Conservation (phyloP, 179 eudicot genomes). For the Spergularia azorica region DNA sequence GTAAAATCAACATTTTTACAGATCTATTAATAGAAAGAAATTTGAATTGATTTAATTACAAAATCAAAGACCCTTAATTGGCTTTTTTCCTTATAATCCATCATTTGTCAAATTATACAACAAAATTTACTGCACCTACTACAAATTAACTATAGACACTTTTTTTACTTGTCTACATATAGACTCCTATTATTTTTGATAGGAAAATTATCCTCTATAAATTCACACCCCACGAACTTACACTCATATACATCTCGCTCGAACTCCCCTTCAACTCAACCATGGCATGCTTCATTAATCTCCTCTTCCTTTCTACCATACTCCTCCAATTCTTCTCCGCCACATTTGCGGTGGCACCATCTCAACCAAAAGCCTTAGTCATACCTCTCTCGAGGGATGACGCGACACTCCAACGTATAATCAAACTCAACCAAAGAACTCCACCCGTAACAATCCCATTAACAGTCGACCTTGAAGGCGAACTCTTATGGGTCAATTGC, state of each 20-base stretch:
- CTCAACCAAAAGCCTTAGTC: slow-evolving; percentile 40
- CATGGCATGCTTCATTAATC: slow-evolving; percentile 18
- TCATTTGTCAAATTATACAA: too few relatives aligned
- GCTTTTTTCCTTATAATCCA: too few relatives aligned
- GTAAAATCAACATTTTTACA: too few relatives aligned
- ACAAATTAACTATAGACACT: too few relatives aligned
- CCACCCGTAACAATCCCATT: slow-evolving; percentile 43
- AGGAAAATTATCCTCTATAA: too few relatives aligned
- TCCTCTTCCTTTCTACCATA: slow-evolving; percentile 7
- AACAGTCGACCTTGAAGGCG: slow-evolving; percentile 47
- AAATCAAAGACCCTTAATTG: too few relatives aligned
- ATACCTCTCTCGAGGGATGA: slow-evolving; percentile 49
- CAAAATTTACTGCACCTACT: too few relatives aligned
- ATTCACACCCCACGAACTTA: background rate
- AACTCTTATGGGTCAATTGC: slow-evolving; percentile 50
- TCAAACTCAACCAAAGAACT: slow-evolving; percentile 46
- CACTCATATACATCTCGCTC: background rate
- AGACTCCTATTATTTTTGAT: too few relatives aligned
- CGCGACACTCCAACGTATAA: slow-evolving; percentile 46
- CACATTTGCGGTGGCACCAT: slow-evolving; percentile 14
- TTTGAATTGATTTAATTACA: too few relatives aligned
- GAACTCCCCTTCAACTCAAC: background rate
- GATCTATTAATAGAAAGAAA: too few relatives aligned
- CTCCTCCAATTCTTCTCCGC: slow-evolving; percentile 10
- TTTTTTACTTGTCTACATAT: too few relatives aligned